Evolutionary conservation across 2,329 filamentous ascomycete genomes (phyloP).

Genomic region (Daldinia sp.): DNA sequence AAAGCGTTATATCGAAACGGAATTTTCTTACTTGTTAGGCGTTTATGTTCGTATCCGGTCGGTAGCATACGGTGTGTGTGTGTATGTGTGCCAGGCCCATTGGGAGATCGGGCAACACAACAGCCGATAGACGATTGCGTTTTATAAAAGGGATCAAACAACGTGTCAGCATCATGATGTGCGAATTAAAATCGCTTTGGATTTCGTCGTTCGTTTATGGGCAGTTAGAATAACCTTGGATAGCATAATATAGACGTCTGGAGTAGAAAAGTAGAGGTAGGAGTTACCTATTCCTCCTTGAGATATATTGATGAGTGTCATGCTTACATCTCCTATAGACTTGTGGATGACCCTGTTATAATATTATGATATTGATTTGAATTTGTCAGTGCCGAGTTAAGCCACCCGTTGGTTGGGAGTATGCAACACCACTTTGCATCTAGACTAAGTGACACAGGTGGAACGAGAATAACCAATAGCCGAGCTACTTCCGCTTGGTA

Average conservation of each 20-base stretch:
- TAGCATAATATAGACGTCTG: background rate
- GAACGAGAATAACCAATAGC: background rate
- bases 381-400: background rate
- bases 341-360: background rate
- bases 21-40: background rate
- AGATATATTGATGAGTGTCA: background rate
- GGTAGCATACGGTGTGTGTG: constrained; percentile 3
- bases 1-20: constrained; percentile 3
- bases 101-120: background rate
- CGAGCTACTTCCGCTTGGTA: background rate
- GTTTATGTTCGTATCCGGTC: constrained; percentile 3
- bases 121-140: background rate
- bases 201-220: background rate
- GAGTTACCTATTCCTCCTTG: background rate
- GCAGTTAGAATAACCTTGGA: background rate
- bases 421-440: background rate
- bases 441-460: background rate
- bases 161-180: background rate
- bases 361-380: background rate
- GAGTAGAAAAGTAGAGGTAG: too few species aligned
- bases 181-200: background rate
- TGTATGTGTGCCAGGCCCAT: background rate
- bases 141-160: background rate
- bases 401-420: background rate
- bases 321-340: background rate